A percentile compares a stretch with the other conserved stretches of the same genome.
phyloP scores from a whole-genome alignment of 441 rosid species.

The Populus hybrid region DNA sequence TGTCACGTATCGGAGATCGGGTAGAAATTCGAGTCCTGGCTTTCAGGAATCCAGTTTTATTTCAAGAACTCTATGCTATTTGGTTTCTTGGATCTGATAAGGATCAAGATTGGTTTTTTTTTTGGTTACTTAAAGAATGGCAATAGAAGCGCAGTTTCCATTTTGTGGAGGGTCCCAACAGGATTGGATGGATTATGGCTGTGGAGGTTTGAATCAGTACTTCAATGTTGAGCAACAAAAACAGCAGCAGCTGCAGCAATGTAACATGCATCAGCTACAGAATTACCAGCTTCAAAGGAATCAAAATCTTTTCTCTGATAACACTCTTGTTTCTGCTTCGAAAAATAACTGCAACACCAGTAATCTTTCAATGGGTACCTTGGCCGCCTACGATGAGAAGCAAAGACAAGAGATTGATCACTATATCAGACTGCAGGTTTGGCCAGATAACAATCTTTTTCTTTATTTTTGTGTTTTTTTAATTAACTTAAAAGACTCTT shows the following conservation, averaged over 20 bases:
- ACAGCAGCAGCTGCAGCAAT: conserved; percentile 27
- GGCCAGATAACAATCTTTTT: not conserved
- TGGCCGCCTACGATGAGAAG: conserved; percentile 35
- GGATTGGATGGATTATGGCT: conserved; percentile 42
- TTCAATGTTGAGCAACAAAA: conserved; percentile 27
- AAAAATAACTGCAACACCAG: conserved; percentile 9
- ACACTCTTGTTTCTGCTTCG: conserved; percentile 1
- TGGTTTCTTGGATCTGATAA: not conserved
- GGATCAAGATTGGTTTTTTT: not conserved
- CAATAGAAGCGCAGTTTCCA: conserved; percentile 65
- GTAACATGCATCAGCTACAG: conserved; percentile 23
- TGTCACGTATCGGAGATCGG: not conserved
- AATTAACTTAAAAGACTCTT: not conserved
- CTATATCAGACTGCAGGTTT: conserved; percentile 56
- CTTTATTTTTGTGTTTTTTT: not conserved
- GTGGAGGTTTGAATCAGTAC: conserved; percentile 28
- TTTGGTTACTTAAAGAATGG: conserved; percentile 37
- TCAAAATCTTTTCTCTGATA: conserved; percentile 27
- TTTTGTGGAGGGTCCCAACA: conserved; percentile 41
- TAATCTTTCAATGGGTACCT: conserved; percentile 14
- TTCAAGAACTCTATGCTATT: not conserved
- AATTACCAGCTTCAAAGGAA: conserved; percentile 20
- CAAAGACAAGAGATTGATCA: conserved; percentile 58
- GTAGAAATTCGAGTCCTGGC: not conserved
- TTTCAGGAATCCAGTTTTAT: not conserved